Evolutionary conservation across 805 yeast genomes (phyloP), one percentile per base, ranked within the genome.

Genomic region (Candida maesae): DNA sequence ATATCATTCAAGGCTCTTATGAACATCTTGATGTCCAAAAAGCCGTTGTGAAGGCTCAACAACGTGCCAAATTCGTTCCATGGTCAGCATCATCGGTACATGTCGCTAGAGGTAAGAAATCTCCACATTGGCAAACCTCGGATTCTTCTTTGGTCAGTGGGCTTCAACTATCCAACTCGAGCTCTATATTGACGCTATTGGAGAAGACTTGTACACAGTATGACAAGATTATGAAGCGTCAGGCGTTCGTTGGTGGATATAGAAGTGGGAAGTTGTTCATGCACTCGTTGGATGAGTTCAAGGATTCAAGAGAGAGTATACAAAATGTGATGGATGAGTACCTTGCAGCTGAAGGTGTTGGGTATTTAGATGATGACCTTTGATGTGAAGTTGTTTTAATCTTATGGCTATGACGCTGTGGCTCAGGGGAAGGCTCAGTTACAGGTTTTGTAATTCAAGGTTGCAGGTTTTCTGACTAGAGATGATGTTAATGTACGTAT

Each of bases 161-260:
- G 1, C 68, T 89, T 48, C 86, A 84, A 79, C 67, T 93, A 18
- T 76, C 95, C 5, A 93, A 93, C 61, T 79, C 85, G 38, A 81
- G 97, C 0, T 78, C 89, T 2, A 78, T 91, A 10, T 72, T 80
- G 3, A 72, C 79, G 12, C 66, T 88, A 14, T 71, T 93, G 44
- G 71, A 74, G 24, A 78, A 81, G 47, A 79, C 84, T 0, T 70
- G 89, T 24, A 73, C 70, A 36, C 91, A 89, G 52, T 93, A 81
- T 60, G 96, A 91, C 52, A 74, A 79, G 35, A 73, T 93, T 40
- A 84, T 84, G 53, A 76, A 77, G 34, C 73, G 95, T 44, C 79
- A 79, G 34, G 98, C 98, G 0, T 93, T 90, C 56, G 64, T 91
- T 39, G 89, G 84, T 46, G 81, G 81, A 40, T 93, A 87, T 65